These are phyloP conservation scores for Arabidopsis arenosa DNA, from an alignment of 345 rosid genomes.

Conservation along the genomic window DNA sequence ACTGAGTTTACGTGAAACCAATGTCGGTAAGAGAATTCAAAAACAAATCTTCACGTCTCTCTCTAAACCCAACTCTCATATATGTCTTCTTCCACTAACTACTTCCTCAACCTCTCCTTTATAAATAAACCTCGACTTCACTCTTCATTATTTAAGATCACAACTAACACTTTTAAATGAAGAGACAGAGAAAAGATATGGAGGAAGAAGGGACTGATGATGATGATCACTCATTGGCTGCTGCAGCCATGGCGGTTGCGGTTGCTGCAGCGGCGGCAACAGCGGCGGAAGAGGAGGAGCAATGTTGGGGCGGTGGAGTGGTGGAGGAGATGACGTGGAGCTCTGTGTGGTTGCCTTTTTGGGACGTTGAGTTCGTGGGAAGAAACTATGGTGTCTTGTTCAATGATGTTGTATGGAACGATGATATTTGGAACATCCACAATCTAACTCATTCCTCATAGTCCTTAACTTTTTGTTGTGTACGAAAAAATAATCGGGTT, in stretches of 20 bases:
- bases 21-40: conserved; percentile 43
- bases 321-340: conserved; percentile 72
- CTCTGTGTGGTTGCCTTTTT: conserved; percentile 58
- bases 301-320: conserved; percentile 40
- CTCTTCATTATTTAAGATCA: conserved; percentile 21
- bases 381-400: conserved; percentile 51
- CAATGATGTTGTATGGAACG: conserved; percentile 67
- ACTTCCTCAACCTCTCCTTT: conserved; percentile 35
- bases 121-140: conserved; percentile 45
- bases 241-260: conserved; percentile 43
- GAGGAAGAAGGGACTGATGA: conserved; percentile 13
- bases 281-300: conserved; percentile 34
- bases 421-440: conserved; percentile 73
- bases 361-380: conserved; percentile 63
- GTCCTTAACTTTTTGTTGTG: background rate
- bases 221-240: conserved; percentile 23
- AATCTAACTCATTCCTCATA: conserved; percentile 42
- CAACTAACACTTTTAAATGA: conserved; percentile 27
- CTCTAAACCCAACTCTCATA: conserved; percentile 36
- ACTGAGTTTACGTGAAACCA: conserved; percentile 32
- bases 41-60: conserved; percentile 38
- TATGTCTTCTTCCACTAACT: conserved; percentile 31
- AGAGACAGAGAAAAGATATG: conserved; percentile 50
- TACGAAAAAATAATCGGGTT: background rate
- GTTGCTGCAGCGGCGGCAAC: conserved; percentile 20